Evolutionary conservation across 805 yeast species (phyloP), one percentile per base, ranked within the genome.

Genomic region (Lipomyces sp.): DNA sequence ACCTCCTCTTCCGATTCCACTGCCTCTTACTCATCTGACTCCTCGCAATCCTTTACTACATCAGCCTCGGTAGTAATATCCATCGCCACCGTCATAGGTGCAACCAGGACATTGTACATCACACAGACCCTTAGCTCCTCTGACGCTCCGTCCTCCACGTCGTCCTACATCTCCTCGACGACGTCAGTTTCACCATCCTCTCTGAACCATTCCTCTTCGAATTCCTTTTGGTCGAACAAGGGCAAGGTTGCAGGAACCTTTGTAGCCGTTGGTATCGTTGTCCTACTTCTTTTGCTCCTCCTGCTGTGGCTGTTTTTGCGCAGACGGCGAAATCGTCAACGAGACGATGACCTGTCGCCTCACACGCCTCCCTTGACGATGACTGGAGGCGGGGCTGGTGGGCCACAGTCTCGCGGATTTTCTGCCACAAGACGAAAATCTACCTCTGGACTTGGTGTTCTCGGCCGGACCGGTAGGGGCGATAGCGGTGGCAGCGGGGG

Each of bases 201-300:
- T 13, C 16, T 45, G 4, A n/a, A 34, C 34, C n/a, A 19, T n/a
- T 8, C 22, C n/a, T 38, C 51, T 2, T 36, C 61, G 8, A 62
- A 61, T 18, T 70, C 81, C 2, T 87, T 83, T 63, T 87, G 84
- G 74, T 73, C 75, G 50, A 71, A 79, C 41, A 79, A 78, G 40
- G 95, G 91, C 0, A 84, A 83, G 63, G 93, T 87, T 1, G 95
- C 90, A 0, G 96, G 95, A 2, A 84, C 88, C 0, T 87, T 87
- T 68, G 80, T 84, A 1, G 89, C 79, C 0, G 93, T 87, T 16
- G 95, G 90, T 1, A 60, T 87, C 1, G 81, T 82, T 0, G 77
- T 69, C 0, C 60, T 79, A 0, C 74, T 74, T 1, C 42, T 81
- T 0, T 43, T 83, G 1, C 59, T 69, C 0, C 69, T 73, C 0